Base-by-base conservation (phyloP, 2,329 filamentous ascomycete genomes). In the Coniosporium tulheliwenetii region DNA sequence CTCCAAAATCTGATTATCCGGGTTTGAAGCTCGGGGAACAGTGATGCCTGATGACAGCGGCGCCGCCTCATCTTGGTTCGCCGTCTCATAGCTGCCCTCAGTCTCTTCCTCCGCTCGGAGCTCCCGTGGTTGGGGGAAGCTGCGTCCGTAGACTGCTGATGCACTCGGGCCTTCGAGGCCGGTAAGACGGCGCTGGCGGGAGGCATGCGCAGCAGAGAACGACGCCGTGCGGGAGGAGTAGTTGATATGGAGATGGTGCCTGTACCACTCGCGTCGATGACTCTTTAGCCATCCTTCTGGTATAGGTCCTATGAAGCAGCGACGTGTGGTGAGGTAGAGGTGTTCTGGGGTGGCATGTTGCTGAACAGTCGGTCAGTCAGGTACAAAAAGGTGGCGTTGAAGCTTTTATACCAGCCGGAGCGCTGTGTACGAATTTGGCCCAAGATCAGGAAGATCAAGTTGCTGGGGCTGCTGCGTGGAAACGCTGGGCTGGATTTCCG, bases 301-400 rank as follows among this genome's bases (percentile, higher is more conserved):
- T 31, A 79, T 74, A 31, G 76, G 76, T 1, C 76, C 76, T 43
- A 80, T 75, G 57, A 80, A 80, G 57, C 70, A 71, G 41, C 76
- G 70, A 41, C 71, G 66, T 39, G 67, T 73, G 5, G 76, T 79
- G 48, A 75, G 60, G 56, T 79, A 68, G 34, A 80, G 58, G 51
- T 80, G 76, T 44, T 73, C 66, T 16, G 73, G 66, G 36, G 71
- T 74, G 38, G 73, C 70, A 65, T 80, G 72, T 60, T 73, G 68
- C 71, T 69, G 52, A 37, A 30, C 31, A 35, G 19, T 43, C 32
- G 46, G 48, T 50, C 36, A 50, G 48, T 39, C 36, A 36, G 15
- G 30, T 12, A 13, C 19, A 26, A 26, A 26, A 26, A 26, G 19
- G 19, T 8, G n/a, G 12, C 12, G 19, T 15, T 8, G 35, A 12